Evolutionary conservation across 2,329 filamentous ascomycete genomes (phyloP).

Genomic region (Anthostomella pinea): DNA sequence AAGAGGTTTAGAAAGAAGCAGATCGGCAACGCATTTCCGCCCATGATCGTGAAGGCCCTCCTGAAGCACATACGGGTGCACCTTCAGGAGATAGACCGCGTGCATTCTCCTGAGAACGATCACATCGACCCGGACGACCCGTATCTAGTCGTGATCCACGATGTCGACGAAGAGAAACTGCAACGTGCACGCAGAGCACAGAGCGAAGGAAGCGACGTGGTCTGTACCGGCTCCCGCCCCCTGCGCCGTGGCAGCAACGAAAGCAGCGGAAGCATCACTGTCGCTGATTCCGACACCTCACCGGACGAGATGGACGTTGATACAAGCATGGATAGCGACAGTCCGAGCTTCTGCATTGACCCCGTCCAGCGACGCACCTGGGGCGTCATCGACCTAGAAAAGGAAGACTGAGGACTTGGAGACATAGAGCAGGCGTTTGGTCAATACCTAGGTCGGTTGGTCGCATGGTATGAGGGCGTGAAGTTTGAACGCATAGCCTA

Average conservation of each 20-base stretch:
- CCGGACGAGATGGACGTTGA: conserved; percentile 22
- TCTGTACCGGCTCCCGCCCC: conserved; percentile 17
- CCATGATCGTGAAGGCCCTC: conserved; percentile 49
- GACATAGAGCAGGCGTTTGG: not conserved
- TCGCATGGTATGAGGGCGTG: too few relatives aligned
- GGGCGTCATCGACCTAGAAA: conserved; percentile 13
- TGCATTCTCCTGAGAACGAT: conserved; percentile 22
- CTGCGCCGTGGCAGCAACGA: conserved; percentile 5
- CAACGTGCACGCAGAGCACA: conserved; percentile 1
- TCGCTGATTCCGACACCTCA: conserved; percentile 11
- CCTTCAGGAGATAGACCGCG: conserved; percentile 43
- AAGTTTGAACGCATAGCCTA: too few relatives aligned
- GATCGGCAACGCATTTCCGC: conserved; percentile 78
- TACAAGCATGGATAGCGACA: conserved; percentile 5
- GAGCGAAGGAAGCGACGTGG: conserved; percentile 13
- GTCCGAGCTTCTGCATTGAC: conserved; percentile 9
- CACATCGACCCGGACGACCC: conserved; percentile 19
- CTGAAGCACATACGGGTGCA: conserved; percentile 48
- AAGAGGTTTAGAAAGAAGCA: conserved; percentile 52
- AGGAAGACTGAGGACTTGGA: not conserved
- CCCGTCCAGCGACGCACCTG: conserved; percentile 3
- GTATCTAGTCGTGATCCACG: conserved; percentile 7
- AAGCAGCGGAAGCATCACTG: conserved; percentile 2
- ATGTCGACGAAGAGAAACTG: conserved; percentile 9
- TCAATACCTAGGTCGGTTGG: not conserved